Conservation (phyloP, 2,329 filamentous ascomycete species). For the Cladophialophora psammophila region DNA sequence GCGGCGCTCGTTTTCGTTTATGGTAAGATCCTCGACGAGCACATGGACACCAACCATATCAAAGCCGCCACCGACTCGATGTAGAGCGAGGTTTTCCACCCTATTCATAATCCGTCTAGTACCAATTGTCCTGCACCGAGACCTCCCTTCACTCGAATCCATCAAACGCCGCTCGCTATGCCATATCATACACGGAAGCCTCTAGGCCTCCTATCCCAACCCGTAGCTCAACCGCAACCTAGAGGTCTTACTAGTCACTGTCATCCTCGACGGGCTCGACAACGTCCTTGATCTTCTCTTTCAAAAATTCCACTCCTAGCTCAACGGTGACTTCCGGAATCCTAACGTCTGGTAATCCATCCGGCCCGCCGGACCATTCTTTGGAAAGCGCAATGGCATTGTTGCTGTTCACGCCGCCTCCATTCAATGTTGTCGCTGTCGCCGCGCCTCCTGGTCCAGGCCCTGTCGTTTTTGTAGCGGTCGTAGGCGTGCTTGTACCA, state of each 20-base stretch:
- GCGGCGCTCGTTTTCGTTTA: background rate
- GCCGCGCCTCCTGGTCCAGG: background rate
- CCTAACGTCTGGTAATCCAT: slow-evolving; percentile 52
- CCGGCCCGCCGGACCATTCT: slow-evolving; percentile 48
- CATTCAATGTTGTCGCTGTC: background rate
- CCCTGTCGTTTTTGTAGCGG: slow-evolving; percentile 2
- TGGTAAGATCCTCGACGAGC: background rate
- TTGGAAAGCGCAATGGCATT: slow-evolving; percentile 44
- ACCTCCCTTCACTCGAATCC: background rate
- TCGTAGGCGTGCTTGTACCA: slow-evolving; percentile 26
- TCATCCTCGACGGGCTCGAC: slow-evolving; percentile 55
- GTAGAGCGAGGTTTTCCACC: background rate
- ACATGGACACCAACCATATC: background rate
- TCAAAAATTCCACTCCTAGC: slow-evolving; percentile 60
- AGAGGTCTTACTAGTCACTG: slow-evolving; percentile 24
- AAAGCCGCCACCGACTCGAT: background rate
- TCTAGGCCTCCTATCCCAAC: background rate
- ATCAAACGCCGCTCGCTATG: slow-evolving; percentile 7
- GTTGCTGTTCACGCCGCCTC: slow-evolving; percentile 32
- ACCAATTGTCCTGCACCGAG: background rate
- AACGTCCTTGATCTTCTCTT: slow-evolving; percentile 60
- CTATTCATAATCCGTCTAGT: background rate
- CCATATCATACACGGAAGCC: background rate
- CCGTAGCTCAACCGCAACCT: background rate
- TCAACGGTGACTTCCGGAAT: slow-evolving; percentile 59